A percentile compares a stretch with the other conserved stretches of the same genome.
Evolutionary conservation across 106 monocot genomes (phyloP).

Genomic region (Dioscorea alata): DNA sequence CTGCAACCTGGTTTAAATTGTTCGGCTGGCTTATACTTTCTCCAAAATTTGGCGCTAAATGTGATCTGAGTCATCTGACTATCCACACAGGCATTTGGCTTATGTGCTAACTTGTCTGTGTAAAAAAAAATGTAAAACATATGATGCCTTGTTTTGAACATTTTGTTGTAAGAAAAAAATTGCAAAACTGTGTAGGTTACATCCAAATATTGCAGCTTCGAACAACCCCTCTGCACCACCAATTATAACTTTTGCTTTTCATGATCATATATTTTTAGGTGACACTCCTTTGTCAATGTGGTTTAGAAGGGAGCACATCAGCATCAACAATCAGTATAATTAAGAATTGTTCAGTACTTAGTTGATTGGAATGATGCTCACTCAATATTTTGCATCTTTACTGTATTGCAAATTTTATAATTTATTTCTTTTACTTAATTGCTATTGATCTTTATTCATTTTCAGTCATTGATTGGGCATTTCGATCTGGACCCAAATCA

Average conservation of each 20-base stretch:
- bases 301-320: constrained; percentile 55
- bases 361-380: not conserved
- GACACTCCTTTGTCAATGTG: constrained; percentile 88
- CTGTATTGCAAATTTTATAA: not conserved
- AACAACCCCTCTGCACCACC: too few species aligned
- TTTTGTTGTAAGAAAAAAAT: too few species aligned
- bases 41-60: too few species aligned
- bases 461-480: constrained; percentile 96
- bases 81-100: too few species aligned
- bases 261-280: constrained; percentile 39
- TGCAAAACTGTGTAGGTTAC: too few species aligned
- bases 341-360: constrained; percentile 37
- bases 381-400: not conserved
- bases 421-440: not conserved
- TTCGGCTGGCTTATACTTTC: too few species aligned
- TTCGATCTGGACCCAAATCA: constrained; percentile 99
- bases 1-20: too few species aligned
- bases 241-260: not conserved
- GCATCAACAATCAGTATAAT: constrained; percentile 67
- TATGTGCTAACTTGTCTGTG: too few species aligned
- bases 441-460: constrained; percentile 7
- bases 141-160: too few species aligned
- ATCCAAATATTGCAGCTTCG: too few species aligned
- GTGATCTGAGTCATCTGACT: too few species aligned
- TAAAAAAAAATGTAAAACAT: too few species aligned